A percentile compares a stretch with the other conserved stretches of the same genome.
phyloP scores from a whole-genome alignment of 768 basidiomycete species.

The Lactarius pseudohatsudake region DNA sequence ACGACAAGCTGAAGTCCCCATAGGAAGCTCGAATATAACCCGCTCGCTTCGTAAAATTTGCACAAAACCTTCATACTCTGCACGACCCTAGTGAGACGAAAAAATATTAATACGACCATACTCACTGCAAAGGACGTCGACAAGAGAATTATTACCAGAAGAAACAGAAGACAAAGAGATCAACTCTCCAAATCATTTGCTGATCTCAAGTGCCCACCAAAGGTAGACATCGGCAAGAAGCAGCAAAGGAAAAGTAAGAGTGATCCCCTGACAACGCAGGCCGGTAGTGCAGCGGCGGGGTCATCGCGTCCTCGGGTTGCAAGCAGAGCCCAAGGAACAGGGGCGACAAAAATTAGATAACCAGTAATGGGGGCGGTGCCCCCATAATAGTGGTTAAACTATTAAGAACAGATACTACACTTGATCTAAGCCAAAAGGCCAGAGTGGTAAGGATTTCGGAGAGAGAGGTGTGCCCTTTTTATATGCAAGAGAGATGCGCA shows the following conservation, averaged over 20 bases:
- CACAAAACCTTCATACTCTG: too few relatives aligned
- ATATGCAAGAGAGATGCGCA: constrained; percentile 18
- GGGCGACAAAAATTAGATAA: constrained; percentile 38
- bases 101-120: too few relatives aligned
- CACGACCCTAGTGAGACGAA: too few relatives aligned
- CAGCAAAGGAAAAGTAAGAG: constrained; percentile 26
- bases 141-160: neutral
- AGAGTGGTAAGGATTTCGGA: constrained; percentile 64
- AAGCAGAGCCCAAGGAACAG: constrained; percentile 31
- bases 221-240: neutral
- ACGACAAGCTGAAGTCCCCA: too few relatives aligned
- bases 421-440: constrained; percentile 97
- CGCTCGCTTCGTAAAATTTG: too few relatives aligned
- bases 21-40: too few relatives aligned
- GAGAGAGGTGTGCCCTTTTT: constrained; percentile 1
- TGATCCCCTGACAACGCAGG: constrained; percentile 29
- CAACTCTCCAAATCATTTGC: constrained; percentile 21
- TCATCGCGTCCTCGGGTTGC: constrained; percentile 29
- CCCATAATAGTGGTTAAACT: constrained; percentile 54
- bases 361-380: constrained; percentile 38
- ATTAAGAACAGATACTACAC: constrained; percentile 97
- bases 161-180: neutral
- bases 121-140: too few relatives aligned
- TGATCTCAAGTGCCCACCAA: constrained; percentile 5
- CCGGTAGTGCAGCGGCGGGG: constrained; percentile 30